Evolutionary conservation across 1,284 basidiomycete genomes (phyloP).

Genomic region (Wallemia mellicola): DNA sequence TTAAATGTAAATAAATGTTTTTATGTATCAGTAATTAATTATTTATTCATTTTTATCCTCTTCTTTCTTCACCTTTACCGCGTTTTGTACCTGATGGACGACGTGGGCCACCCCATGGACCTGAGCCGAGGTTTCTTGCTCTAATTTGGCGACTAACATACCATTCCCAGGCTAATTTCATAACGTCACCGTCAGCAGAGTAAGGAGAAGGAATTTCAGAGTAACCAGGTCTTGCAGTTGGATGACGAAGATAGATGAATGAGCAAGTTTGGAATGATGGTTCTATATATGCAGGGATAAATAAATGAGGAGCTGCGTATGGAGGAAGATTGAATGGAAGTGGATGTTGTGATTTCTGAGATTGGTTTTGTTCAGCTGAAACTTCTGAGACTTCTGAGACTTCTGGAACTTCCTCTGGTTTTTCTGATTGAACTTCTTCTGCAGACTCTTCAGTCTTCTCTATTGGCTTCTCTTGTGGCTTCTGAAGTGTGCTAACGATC

Average conservation of each 20-base stretch:
- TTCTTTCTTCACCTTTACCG: background rate
- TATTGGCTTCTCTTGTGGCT: slow-evolving; percentile 4
- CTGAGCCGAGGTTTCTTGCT: background rate
- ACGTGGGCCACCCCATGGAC: background rate
- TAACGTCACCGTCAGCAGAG: slow-evolving; percentile 66
- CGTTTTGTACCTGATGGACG: background rate
- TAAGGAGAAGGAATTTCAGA: slow-evolving; percentile 80
- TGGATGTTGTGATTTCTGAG: slow-evolving; percentile 4
- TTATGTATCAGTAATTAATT: too few relatives aligned
- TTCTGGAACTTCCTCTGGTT: too few relatives aligned
- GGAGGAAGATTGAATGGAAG: slow-evolving; percentile 45
- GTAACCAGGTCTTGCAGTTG: slow-evolving; percentile 65
- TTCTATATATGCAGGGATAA: slow-evolving; percentile 85
- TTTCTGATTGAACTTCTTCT: slow-evolving; percentile 2
- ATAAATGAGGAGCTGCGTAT: slow-evolving; percentile 70
- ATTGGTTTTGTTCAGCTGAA: slow-evolving; percentile 4
- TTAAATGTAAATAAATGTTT: background rate
- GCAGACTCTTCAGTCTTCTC: background rate
- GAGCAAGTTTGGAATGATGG: slow-evolving; percentile 73
- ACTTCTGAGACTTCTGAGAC: background rate
- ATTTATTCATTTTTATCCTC: background rate
- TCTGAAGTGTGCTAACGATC: slow-evolving; percentile 22
- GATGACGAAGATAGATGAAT: slow-evolving; percentile 75
- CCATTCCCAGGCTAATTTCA: slow-evolving; percentile 69
- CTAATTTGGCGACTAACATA: slow-evolving; percentile 27